phyloP scores from a whole-genome alignment of 257 asterid genomes.

The Nicotiana sylvestris region DNA sequence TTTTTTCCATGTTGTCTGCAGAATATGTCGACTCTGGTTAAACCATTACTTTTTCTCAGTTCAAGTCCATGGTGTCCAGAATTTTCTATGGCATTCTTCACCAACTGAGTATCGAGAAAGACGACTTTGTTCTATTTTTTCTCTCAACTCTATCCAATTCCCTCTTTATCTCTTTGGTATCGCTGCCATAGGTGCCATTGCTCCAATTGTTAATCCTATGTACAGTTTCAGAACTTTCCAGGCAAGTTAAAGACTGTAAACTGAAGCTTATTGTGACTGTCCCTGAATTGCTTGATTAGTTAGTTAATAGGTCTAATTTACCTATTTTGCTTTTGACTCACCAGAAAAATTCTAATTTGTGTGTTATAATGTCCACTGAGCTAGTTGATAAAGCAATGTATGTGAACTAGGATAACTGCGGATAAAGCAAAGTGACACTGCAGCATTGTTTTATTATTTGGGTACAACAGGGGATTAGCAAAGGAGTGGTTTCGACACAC shows the following conservation, averaged over 20 bases:
- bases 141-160: conserved; percentile 34
- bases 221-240: conserved; percentile 23
- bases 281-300: conserved; percentile 22
- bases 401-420: background rate
- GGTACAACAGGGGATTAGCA: conserved; percentile 86
- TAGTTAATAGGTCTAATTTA: conserved; percentile 23
- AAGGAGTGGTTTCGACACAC: conserved; percentile 77
- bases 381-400: background rate
- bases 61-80: conserved; percentile 15
- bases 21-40: conserved; percentile 15
- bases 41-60: conserved; percentile 22
- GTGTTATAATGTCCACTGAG: background rate
- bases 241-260: conserved; percentile 24
- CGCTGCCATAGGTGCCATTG: conserved; percentile 27
- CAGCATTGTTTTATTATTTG: conserved; percentile 33
- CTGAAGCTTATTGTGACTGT: conserved; percentile 34
- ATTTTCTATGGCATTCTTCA: conserved; percentile 24
- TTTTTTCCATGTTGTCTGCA: background rate
- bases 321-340: conserved; percentile 13
- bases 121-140: conserved; percentile 24
- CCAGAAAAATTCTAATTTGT: background rate
- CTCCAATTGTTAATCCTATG: conserved; percentile 29
- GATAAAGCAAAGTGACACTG: conserved; percentile 22
- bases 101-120: conserved; percentile 25
- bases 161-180: conserved; percentile 26